Evolutionary conservation across 441 rosid species (phyloP).

Genomic region (Biscutella laevigata): DNA sequence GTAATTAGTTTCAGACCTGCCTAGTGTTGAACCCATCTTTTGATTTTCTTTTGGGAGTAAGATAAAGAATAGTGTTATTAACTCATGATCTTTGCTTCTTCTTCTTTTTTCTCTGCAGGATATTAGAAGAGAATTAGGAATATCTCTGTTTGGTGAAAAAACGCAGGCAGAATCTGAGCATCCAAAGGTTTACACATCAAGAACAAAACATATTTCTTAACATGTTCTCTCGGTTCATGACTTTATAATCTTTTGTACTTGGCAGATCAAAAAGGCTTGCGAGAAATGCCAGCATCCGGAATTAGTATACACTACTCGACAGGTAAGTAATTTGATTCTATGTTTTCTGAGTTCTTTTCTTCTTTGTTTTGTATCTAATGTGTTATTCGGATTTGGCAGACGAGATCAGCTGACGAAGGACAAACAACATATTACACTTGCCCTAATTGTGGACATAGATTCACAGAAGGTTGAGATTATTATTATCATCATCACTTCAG

Average conservation of each 20-base stretch:
- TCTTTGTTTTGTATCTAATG: neutral
- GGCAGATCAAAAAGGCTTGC: constrained; percentile 29
- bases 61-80: too few species aligned
- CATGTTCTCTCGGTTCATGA: neutral
- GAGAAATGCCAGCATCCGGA: constrained; percentile 35
- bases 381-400: constrained; percentile 14
- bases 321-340: constrained; percentile 2
- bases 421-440: constrained; percentile 26
- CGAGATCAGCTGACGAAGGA: constrained; percentile 27
- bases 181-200: constrained; percentile 20
- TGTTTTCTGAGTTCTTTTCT: neutral
- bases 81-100: neutral
- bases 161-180: constrained; percentile 19
- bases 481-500: neutral
- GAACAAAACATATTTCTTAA: too few species aligned
- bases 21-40: too few species aligned
- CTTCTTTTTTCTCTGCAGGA: constrained; percentile 19
- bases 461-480: constrained; percentile 26
- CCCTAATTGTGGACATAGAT: constrained; percentile 21
- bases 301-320: constrained; percentile 30
- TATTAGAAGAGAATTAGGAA: constrained; percentile 32
- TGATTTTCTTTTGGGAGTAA: too few species aligned
- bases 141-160: constrained; percentile 27
- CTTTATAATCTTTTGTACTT: neutral
- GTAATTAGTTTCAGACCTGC: neutral